Conservation (phyloP, 257 asterid species). For the Prunella vulgaris region DNA sequence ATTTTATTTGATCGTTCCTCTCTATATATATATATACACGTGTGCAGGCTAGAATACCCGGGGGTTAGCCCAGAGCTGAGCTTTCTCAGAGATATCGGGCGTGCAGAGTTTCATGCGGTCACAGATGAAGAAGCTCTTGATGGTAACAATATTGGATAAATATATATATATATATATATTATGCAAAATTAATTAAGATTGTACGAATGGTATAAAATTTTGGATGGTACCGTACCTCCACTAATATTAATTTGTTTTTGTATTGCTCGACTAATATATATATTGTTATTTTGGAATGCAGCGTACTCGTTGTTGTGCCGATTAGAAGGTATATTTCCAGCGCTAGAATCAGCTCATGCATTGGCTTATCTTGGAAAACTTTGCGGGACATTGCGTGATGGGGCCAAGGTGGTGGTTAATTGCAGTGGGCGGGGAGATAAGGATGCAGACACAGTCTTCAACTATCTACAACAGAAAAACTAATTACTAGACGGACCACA, state of each 20-base stretch:
- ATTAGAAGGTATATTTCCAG: slow-evolving; percentile 72
- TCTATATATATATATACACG: too few relatives aligned
- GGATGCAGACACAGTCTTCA: slow-evolving; percentile 45
- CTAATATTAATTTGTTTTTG: too few relatives aligned
- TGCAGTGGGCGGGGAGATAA: slow-evolving; percentile 80
- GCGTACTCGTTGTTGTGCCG: slow-evolving; percentile 48
- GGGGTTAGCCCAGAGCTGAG: slow-evolving; percentile 78
- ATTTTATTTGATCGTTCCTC: too few relatives aligned
- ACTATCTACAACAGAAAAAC: slow-evolving; percentile 20
- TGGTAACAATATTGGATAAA: too few relatives aligned
- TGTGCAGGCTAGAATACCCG: slow-evolving; percentile 72
- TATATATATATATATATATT: too few relatives aligned
- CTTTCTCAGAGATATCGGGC: slow-evolving; percentile 64
- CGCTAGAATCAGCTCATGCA: slow-evolving; percentile 76
- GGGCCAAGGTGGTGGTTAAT: slow-evolving; percentile 64
- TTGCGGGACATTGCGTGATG: slow-evolving; percentile 43
- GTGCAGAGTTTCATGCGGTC: slow-evolving; percentile 50
- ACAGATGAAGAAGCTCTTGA: slow-evolving; percentile 67
- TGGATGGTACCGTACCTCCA: too few relatives aligned
- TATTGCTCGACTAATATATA: neutral
- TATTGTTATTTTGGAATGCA: slow-evolving; percentile 16
- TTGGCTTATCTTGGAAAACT: slow-evolving; percentile 59
- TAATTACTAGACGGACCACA: too few relatives aligned
- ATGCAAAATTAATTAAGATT: too few relatives aligned
- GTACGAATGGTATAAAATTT: too few relatives aligned